Conservation (phyloP, 2,329 filamentous ascomycete species). For the Annulohypoxylon truncatum region DNA sequence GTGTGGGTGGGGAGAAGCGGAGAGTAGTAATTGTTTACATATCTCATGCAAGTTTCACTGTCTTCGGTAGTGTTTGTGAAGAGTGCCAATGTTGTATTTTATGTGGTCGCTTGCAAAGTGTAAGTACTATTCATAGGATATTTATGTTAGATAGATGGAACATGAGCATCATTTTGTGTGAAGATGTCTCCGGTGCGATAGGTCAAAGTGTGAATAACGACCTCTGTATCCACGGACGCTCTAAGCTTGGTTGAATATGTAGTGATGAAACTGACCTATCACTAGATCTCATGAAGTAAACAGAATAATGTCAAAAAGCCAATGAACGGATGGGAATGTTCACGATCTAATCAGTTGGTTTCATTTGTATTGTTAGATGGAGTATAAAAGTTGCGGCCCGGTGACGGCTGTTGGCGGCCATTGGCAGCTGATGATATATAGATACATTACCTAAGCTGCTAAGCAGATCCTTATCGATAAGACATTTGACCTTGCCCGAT, state of each 20-base stretch:
- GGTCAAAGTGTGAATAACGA: neutral
- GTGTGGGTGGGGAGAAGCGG: slow-evolving; percentile 5
- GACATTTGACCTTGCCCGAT: neutral
- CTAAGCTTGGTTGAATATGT: neutral
- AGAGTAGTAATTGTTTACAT: slow-evolving; percentile 29
- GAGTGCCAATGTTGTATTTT: neutral
- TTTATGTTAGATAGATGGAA: neutral
- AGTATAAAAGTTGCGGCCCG: neutral
- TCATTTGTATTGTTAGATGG: neutral
- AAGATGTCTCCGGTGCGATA: neutral
- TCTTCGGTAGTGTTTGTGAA: slow-evolving; percentile 24
- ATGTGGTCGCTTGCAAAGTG: neutral
- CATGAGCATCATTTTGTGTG: neutral
- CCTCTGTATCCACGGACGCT: neutral
- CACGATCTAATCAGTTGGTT: neutral
- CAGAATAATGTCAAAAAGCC: neutral
- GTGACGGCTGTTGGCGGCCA: neutral
- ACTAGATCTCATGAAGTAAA: neutral
- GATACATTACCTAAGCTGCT: no score
- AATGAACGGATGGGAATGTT: neutral
- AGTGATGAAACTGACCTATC: neutral
- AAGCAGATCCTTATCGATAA: slow-evolving; percentile 36
- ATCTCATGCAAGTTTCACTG: slow-evolving; percentile 17
- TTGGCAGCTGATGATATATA: neutral
- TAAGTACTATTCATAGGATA: neutral